A percentile compares a stretch with the other conserved stretches of the same genome.
These are phyloP conservation scores for Cladosporium sp. DNA, from an alignment of 2,329 filamentous ascomycete genomes.

Conservation along the genomic window DNA sequence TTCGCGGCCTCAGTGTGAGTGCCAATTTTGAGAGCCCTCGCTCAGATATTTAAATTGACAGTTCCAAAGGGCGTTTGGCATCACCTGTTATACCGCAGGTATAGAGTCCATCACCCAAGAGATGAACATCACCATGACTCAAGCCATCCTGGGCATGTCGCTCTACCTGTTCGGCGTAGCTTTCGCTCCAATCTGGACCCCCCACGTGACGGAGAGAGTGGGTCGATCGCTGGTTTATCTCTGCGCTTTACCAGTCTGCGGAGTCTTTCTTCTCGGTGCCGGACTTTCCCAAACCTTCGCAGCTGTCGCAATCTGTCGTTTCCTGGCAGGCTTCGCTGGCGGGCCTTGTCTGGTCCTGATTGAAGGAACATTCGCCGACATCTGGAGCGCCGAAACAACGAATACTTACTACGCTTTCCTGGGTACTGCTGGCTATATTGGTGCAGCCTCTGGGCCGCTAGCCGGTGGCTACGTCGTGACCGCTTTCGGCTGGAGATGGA, in stretches of 20 bases:
- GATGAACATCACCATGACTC: constrained; percentile 6
- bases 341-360: constrained; percentile 48
- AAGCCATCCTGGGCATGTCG: constrained; percentile 2
- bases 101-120: constrained; percentile 13
- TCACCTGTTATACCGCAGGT: constrained; percentile 14
- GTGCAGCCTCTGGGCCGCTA: constrained; percentile 28
- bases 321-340: constrained; percentile 70
- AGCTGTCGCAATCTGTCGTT: constrained; percentile 50
- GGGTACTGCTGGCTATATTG: constrained; percentile 28
- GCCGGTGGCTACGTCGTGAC: constrained; percentile 24
- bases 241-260: not conserved
- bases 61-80: constrained; percentile 12
- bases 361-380: constrained; percentile 35
- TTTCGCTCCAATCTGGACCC: constrained; percentile 61
- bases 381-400: constrained; percentile 24
- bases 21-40: not conserved
- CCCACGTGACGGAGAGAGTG: constrained; percentile 54
- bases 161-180: constrained; percentile 59
- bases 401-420: constrained; percentile 34
- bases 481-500: constrained; percentile 32
- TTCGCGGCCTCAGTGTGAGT: constrained; percentile 16
- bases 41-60: not conserved
- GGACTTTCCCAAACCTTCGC: constrained; percentile 50
- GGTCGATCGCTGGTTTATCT: constrained; percentile 54
- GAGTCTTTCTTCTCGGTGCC: constrained; percentile 44